Percentiles rank a stretch among this genome's conserved stretches.
Evolutionary conservation across 2,329 filamentous ascomycete genomes (phyloP).

Genomic region (Trichoderma harzianum): DNA sequence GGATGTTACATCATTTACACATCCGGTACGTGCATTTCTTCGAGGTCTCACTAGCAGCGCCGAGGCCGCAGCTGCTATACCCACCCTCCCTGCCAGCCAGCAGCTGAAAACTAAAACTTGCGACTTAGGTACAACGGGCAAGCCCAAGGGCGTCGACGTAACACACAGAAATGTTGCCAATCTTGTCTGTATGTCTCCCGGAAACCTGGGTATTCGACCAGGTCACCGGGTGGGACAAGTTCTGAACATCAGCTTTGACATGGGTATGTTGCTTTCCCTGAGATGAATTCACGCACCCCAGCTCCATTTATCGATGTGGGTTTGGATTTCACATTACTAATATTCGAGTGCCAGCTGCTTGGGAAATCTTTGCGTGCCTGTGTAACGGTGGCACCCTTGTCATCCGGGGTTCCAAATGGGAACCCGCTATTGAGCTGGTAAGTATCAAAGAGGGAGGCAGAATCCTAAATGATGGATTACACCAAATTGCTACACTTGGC

Average conservation of each 20-base stretch:
- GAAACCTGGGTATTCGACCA: slow-evolving; percentile 46
- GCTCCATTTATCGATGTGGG: slow-evolving; percentile 16
- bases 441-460: slow-evolving; percentile 12
- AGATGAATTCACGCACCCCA: neutral
- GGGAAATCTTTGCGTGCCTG: slow-evolving; percentile 56
- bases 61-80: neutral
- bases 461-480: neutral
- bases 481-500: neutral
- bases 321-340: slow-evolving; percentile 13
- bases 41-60: neutral
- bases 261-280: slow-evolving; percentile 43
- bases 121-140: slow-evolving; percentile 48
- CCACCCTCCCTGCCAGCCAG: neutral
- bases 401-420: slow-evolving; percentile 50
- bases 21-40: slow-evolving; percentile 38
- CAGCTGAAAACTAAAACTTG: slow-evolving; percentile 1
- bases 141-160: slow-evolving; percentile 57
- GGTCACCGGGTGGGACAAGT: slow-evolving; percentile 54
- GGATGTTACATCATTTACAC: slow-evolving; percentile 53
- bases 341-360: slow-evolving; percentile 44
- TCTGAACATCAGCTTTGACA: slow-evolving; percentile 58
- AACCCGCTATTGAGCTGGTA: slow-evolving; percentile 44
- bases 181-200: slow-evolving; percentile 48
- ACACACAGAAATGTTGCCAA: slow-evolving; percentile 55
- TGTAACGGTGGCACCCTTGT: slow-evolving; percentile 57